Conservation (phyloP, 2,329 filamentous ascomycete species). For the Curvularia verruculosa region DNA sequence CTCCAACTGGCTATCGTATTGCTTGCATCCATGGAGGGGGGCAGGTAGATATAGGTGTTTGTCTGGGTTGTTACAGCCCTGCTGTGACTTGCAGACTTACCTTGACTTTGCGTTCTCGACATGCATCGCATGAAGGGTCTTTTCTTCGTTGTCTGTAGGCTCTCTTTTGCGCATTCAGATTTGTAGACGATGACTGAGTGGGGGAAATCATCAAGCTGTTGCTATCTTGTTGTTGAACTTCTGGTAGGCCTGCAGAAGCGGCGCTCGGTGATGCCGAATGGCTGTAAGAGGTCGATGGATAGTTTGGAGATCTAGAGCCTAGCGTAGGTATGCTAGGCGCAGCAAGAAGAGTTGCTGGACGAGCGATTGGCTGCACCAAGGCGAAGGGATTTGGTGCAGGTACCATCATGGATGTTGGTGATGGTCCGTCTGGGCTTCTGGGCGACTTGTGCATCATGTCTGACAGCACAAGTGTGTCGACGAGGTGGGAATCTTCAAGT, state of each 20-base stretch:
- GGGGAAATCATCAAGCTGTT: constrained; percentile 51
- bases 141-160: constrained; percentile 95
- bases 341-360: constrained; percentile 36
- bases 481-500: constrained; percentile 2
- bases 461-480: constrained; percentile 16
- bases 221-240: constrained; percentile 39
- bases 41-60: not conserved
- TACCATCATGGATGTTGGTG: constrained; percentile 44
- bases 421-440: constrained; percentile 40
- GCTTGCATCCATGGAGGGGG: not conserved
- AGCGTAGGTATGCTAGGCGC: constrained; percentile 38
- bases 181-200: constrained; percentile 53
- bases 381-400: constrained; percentile 44
- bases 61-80: not conserved
- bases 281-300: constrained; percentile 38
- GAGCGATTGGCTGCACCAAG: constrained; percentile 30
- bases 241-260: constrained; percentile 40
- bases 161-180: constrained; percentile 79
- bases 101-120: constrained; percentile 79
- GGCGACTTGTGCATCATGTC: constrained; percentile 41
- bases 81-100: constrained; percentile 38
- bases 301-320: constrained; percentile 42
- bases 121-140: constrained; percentile 97
- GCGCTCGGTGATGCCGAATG: constrained; percentile 48
- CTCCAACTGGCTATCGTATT: not conserved